These are phyloP conservation scores for Aspergillus carlsbadensis DNA, from an alignment of 495 filamentous ascomycete species.

Conservation along the genomic window DNA sequence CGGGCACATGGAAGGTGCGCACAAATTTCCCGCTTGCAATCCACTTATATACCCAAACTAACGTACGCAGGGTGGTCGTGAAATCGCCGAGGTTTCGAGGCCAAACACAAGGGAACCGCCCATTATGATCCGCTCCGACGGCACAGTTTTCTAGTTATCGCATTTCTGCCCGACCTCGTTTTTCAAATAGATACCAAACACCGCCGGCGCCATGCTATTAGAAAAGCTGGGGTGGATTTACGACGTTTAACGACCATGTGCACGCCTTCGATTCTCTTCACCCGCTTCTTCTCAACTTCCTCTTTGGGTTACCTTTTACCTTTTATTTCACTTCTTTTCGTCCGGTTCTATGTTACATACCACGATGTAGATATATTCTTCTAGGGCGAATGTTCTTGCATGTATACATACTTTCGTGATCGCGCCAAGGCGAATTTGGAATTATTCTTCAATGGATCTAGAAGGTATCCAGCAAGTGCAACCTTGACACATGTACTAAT, in stretches of 20 bases:
- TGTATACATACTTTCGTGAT: too few relatives aligned
- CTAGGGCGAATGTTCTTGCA: neutral
- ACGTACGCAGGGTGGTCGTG: conserved; percentile 76
- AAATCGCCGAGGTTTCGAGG: conserved; percentile 91
- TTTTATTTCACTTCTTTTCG: conserved; percentile 5
- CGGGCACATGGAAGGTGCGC: conserved; percentile 78
- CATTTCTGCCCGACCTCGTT: conserved; percentile 19
- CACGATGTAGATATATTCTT: neutral
- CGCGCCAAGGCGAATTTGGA: too few relatives aligned
- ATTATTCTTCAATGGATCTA: too few relatives aligned
- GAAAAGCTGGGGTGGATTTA: conserved; percentile 29
- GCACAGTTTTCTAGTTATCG: conserved; percentile 79
- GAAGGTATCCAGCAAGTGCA: too few relatives aligned
- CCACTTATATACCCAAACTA: conserved; percentile 15
- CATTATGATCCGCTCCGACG: conserved; percentile 94
- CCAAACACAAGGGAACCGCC: conserved; percentile 97
- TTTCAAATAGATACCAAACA: conserved; percentile 33
- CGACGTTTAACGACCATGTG: conserved; percentile 41
- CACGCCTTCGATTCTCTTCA: conserved; percentile 19
- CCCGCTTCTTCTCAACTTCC: conserved; percentile 10
- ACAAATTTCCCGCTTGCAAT: neutral
- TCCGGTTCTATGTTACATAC: neutral
- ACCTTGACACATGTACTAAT: too few relatives aligned
- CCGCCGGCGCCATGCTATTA: conserved; percentile 21
- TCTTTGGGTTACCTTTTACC: conserved; percentile 8